Evolutionary conservation across 2,329 filamentous ascomycete genomes (phyloP), one percentile per base, ranked within the genome.

Genomic region (Macrophomina pseudophaseolina): DNA sequence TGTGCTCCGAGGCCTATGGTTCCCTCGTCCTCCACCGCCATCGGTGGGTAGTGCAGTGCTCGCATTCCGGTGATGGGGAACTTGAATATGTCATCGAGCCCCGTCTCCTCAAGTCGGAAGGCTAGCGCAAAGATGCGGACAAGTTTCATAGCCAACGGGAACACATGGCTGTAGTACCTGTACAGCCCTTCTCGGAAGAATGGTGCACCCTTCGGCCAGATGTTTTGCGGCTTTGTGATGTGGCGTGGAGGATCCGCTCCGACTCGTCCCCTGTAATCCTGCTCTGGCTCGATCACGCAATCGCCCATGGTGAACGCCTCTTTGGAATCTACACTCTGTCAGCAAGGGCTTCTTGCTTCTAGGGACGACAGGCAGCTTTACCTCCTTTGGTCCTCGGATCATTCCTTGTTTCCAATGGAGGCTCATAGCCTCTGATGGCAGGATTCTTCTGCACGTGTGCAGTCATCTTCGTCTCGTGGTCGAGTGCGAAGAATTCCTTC

Each of bases 241-340:
- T 62, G 33, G 2, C 42, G 18, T 18, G 58, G 58, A 38, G 58
- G 58, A 33, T 62, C 42, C 8, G 44, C 42, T n/a, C 58, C 44
- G 4, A 62, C 44, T 62, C 44, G 49, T 38, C 58, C 44, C 42
- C 28, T 49, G 30, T 62, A 76, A 68, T 78, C 70, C 66, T 80
- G 79, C 67, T 80, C 79, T 0, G 75, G 74, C 65, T 79, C 78
- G 18, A 74, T 70, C 23, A 74, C 72, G 64, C 76, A 78, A 67
- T 80, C 76, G 33, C 79, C 78, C 71, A 79, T 77, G 5, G 74
- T 76, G 59, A 78, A 79, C 1, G 78, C 77, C 68, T 79, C 78
- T 58, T 70, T 69, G 60, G 68, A 65, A 46, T 71, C 69, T 77
- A 73, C 28, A 71, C 38, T 63, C 18, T 18, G 18, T 56, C 33